Conservation (phyloP, 2,329 filamentous ascomycete genomes). For the Pseudogymnoascus sp. region DNA sequence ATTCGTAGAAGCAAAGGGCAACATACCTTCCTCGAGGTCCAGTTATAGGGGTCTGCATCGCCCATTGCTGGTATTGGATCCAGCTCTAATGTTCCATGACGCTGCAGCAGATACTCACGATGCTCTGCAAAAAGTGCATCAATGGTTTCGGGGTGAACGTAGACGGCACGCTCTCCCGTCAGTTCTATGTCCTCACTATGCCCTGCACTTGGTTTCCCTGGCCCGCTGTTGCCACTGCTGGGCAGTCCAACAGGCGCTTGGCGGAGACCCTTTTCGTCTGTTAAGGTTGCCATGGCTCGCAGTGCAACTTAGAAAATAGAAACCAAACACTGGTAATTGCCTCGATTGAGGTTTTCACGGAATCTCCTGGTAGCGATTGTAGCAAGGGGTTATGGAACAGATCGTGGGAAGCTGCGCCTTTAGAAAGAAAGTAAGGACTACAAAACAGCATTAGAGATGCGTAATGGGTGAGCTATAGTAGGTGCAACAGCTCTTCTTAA, state of each 20-base stretch:
- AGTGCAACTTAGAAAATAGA: not conserved
- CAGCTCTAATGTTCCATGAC: slow-evolving; percentile 47
- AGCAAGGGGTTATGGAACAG: not conserved
- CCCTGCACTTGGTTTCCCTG: not conserved
- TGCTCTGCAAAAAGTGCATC: slow-evolving; percentile 36
- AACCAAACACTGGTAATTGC: not conserved
- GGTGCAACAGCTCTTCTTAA: not conserved
- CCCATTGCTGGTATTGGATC: slow-evolving; percentile 43
- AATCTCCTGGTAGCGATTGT: not conserved
- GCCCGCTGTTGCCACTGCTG: not conserved
- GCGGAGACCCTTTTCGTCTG: not conserved
- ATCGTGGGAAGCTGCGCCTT: not conserved
- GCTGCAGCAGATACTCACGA: slow-evolving; percentile 41
- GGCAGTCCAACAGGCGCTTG: not conserved
- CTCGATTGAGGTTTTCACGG: not conserved
- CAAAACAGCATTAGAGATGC: not conserved
- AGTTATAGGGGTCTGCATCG: slow-evolving; percentile 47
- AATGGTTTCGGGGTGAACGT: slow-evolving; percentile 20
- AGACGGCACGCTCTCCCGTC: slow-evolving; percentile 8
- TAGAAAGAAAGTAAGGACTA: not conserved
- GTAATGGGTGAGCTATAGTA: not conserved
- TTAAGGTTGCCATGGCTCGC: not conserved
- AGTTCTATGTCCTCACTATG: not conserved
- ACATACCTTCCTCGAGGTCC: slow-evolving; percentile 42
- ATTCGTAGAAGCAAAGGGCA: not conserved